Percentiles rank a stretch among this genome's conserved stretches.
phyloP scores from a whole-genome alignment of 2,329 filamentous ascomycete genomes.

The Sarocladiaceae sp. region DNA sequence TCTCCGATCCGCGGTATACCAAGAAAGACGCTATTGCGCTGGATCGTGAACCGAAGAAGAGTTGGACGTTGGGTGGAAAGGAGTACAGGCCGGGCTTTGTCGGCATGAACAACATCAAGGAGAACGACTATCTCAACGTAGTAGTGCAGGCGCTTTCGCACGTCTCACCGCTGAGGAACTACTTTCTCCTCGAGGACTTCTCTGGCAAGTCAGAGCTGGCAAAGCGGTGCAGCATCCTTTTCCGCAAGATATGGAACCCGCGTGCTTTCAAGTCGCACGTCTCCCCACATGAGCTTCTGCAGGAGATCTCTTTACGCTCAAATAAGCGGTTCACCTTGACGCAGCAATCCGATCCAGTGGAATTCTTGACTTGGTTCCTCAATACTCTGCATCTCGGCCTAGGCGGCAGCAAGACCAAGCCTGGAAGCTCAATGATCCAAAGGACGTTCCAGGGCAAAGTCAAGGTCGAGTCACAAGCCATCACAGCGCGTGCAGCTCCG shows the following conservation, averaged over 20 bases:
- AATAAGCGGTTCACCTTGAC: constrained; percentile 91
- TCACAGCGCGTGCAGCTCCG: constrained; percentile 83
- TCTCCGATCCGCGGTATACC: constrained; percentile 83
- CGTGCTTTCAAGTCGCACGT: constrained; percentile 95
- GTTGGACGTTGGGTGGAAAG: constrained; percentile 74
- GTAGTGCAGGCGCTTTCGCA: constrained; percentile 88
- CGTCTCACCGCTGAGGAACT: constrained; percentile 83
- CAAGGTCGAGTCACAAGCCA: constrained; percentile 87
- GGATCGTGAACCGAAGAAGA: constrained; percentile 56
- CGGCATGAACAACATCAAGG: constrained; percentile 99
- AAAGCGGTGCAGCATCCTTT: constrained; percentile 78
- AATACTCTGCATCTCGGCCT: constrained; percentile 91
- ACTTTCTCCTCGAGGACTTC: constrained; percentile 81
- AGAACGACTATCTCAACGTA: constrained; percentile 97
- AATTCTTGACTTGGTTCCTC: constrained; percentile 95
- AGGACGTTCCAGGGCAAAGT: constrained; percentile 89
- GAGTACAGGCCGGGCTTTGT: constrained; percentile 92
- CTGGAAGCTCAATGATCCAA: constrained; percentile 80
- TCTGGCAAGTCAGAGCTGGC: constrained; percentile 68
- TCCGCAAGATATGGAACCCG: constrained; percentile 97
- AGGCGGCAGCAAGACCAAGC: constrained; percentile 82
- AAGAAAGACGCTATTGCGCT: constrained; percentile 73
- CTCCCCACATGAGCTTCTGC: constrained; percentile 91
- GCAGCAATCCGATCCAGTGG: constrained; percentile 86
- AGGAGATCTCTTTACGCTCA: constrained; percentile 85